Percentiles rank a stretch among this genome's conserved stretches.
phyloP scores from a whole-genome alignment of 371 early-diverging fungal genomes.

The Zychaea mexicana region DNA sequence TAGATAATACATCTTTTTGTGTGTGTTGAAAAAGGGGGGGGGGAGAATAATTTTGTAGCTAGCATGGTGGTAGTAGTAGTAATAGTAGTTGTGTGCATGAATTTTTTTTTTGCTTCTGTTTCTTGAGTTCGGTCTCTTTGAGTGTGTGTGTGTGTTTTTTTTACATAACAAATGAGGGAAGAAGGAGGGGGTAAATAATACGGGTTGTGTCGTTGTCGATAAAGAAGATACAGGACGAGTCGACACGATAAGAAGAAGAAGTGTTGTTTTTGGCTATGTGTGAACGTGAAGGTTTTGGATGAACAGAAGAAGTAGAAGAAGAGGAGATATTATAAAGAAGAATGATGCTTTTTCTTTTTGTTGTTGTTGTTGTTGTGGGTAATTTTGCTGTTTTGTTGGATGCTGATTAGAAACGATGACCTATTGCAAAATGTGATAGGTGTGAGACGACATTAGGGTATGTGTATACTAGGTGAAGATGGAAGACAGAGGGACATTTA shows the following conservation, averaged over 20 bases:
- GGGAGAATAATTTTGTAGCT: background rate
- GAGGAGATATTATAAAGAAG: no score
- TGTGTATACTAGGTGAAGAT: background rate
- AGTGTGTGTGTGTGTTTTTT: background rate
- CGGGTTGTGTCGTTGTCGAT: background rate
- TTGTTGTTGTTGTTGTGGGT: no score
- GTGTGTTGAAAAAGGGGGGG: background rate
- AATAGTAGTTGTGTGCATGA: background rate
- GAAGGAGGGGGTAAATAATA: background rate
- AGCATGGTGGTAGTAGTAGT: background rate
- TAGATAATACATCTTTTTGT: background rate
- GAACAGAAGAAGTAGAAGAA: no score
- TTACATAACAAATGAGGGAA: background rate
- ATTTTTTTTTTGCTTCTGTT: background rate
- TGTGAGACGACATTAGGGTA: no score
- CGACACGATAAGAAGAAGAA: no score
- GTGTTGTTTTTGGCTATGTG: no score
- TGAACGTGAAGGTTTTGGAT: no score
- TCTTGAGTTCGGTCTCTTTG: constrained; percentile 4
- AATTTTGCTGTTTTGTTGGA: no score
- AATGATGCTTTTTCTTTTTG: no score
- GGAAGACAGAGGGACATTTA: constrained; percentile 1
- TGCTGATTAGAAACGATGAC: no score
- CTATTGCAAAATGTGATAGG: no score
- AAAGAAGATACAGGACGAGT: no score